Conservation (phyloP, 805 yeast species). For the Yamadazyma sp. region DNA sequence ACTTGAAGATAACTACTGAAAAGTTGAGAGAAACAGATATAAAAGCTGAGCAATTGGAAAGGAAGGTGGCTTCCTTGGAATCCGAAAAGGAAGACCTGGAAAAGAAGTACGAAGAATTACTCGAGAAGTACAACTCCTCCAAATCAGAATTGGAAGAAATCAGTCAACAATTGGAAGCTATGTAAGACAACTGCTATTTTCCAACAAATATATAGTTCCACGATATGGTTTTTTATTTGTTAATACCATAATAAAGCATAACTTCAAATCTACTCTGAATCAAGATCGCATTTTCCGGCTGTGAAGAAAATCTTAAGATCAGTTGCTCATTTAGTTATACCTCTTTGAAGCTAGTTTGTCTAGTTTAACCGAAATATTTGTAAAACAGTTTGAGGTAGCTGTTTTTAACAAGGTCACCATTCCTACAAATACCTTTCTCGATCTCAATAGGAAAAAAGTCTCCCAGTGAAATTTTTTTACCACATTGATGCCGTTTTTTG, state of each 20-base stretch:
- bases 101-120: slow-evolving; percentile 84
- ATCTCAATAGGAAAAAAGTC: neutral
- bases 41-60: slow-evolving; percentile 93
- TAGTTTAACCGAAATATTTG: too few species aligned
- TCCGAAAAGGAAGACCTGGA: slow-evolving; percentile 90
- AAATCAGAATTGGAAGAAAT: slow-evolving; percentile 95
- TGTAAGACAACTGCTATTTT: slow-evolving; percentile 30
- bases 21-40: slow-evolving; percentile 94
- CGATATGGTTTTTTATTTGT: slow-evolving; percentile 4
- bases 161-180: slow-evolving; percentile 88
- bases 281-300: slow-evolving; percentile 7
- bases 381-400: too few species aligned
- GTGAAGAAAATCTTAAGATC: too few species aligned
- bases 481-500: slow-evolving; percentile 23
- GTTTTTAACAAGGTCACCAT: too few species aligned
- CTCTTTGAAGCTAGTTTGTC: too few species aligned
- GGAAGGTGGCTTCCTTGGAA: slow-evolving; percentile 89
- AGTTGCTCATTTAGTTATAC: too few species aligned
- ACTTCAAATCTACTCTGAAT: too few species aligned
- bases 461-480: neutral
- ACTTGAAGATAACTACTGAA: slow-evolving; percentile 89
- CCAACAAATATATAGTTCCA: slow-evolving; percentile 2
- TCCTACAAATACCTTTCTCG: too few species aligned
- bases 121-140: slow-evolving; percentile 77
- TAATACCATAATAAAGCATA: slow-evolving; percentile 7